A percentile compares a stretch with the other conserved stretches of the same genome.
phyloP scores from a whole-genome alignment of 2,329 filamentous ascomycete species.

The Fusarium pseudonygamai region DNA sequence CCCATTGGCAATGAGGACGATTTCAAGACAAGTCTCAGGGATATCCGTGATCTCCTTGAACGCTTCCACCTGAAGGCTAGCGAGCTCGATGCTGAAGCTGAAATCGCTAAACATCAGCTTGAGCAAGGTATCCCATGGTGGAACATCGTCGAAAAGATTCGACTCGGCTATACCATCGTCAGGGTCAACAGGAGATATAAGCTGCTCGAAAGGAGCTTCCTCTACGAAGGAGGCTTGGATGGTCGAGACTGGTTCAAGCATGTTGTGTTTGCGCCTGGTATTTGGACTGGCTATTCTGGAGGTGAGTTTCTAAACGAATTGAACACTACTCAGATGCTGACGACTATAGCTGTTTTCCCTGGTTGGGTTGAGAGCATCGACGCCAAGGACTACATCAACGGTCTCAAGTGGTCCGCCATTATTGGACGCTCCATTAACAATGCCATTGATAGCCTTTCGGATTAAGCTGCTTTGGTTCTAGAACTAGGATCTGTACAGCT shows the following conservation, averaged over 20 bases:
- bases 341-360: conserved; percentile 64
- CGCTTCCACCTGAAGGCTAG: conserved; percentile 53
- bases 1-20: conserved; percentile 49
- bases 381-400: conserved; percentile 65
- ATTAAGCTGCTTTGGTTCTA: neutral
- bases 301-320: conserved; percentile 54
- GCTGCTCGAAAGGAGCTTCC: conserved; percentile 80
- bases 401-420: conserved; percentile 67
- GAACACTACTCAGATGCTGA: neutral
- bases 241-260: conserved; percentile 91
- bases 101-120: conserved; percentile 54
- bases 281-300: conserved; percentile 92
- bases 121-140: conserved; percentile 77
- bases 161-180: conserved; percentile 70
- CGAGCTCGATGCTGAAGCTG: conserved; percentile 58
- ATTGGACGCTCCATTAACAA: conserved; percentile 61
- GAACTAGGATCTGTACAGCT: neutral
- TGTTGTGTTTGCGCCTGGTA: conserved; percentile 88
- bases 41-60: conserved; percentile 51
- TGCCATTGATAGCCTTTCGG: conserved; percentile 53
- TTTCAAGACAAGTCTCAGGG: conserved; percentile 53
- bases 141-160: conserved; percentile 74
- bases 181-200: conserved; percentile 85
- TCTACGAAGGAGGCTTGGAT: conserved; percentile 81
- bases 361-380: conserved; percentile 71